Evolutionary conservation across 768 basidiomycete genomes (phyloP).

Genomic region (Clathrus columnatus): DNA sequence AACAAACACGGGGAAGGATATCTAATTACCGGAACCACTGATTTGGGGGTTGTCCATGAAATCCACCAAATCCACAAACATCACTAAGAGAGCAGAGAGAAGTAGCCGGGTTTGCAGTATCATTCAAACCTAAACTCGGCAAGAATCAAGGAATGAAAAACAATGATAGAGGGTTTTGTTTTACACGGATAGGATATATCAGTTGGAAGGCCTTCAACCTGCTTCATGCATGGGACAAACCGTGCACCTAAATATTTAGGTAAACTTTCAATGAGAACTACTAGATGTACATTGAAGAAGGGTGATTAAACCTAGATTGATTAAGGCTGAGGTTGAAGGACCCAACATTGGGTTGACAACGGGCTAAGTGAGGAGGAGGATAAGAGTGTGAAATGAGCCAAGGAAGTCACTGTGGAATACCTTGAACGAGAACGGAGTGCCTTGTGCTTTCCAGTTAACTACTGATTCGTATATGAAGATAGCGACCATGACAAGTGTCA

Average conservation of each 20-base stretch:
- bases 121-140: slow-evolving; percentile 63
- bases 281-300: slow-evolving; percentile 38
- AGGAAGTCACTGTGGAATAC: slow-evolving; percentile 26
- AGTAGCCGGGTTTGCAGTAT: slow-evolving; percentile 72
- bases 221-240: slow-evolving; percentile 89
- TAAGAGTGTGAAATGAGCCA: slow-evolving; percentile 2
- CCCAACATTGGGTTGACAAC: slow-evolving; percentile 87
- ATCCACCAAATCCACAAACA: slow-evolving; percentile 85
- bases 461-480: slow-evolving; percentile 83
- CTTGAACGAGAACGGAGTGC: slow-evolving; percentile 79
- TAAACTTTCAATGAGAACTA: slow-evolving; percentile 24
- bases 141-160: no score
- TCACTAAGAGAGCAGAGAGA: slow-evolving; percentile 66
- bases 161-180: no score
- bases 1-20: not conserved
- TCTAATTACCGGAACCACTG: slow-evolving; percentile 48
- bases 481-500: slow-evolving; percentile 47
- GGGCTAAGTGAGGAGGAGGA: slow-evolving; percentile 37
- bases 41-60: slow-evolving; percentile 35
- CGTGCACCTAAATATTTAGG: slow-evolving; percentile 59
- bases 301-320: slow-evolving; percentile 79
- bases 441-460: slow-evolving; percentile 64
- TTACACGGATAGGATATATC: slow-evolving; percentile 52
- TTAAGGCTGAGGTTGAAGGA: slow-evolving; percentile 74
- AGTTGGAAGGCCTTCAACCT: slow-evolving; percentile 45